These are phyloP conservation scores for Parasarocladium wereldwijsianum DNA, from an alignment of 2,329 filamentous ascomycete genomes.

Conservation along the genomic window DNA sequence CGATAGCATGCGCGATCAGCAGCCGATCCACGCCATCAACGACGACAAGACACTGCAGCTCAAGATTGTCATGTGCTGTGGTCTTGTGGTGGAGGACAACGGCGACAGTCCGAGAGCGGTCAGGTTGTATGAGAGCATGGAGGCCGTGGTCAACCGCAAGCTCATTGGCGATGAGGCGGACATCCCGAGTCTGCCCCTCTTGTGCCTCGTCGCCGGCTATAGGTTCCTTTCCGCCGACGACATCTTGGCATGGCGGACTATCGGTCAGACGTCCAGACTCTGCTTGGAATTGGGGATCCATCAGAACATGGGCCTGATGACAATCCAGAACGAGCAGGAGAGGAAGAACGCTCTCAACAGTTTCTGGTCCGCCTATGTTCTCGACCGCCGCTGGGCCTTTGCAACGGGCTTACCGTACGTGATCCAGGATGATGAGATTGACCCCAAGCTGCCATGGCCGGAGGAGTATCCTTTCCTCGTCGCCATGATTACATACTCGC, in stretches of 20 bases:
- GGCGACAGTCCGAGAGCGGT: constrained; percentile 64
- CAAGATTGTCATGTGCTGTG: constrained; percentile 72
- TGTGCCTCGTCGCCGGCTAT: constrained; percentile 46
- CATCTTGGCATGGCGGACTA: constrained; percentile 70
- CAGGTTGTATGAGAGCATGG: constrained; percentile 63
- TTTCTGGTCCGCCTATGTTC: constrained; percentile 77
- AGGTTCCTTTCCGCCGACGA: constrained; percentile 81
- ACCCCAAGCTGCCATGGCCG: constrained; percentile 64
- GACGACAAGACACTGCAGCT: constrained; percentile 50
- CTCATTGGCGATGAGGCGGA: constrained; percentile 38
- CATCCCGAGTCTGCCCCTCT: constrained; percentile 31
- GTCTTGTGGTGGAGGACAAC: constrained; percentile 61
- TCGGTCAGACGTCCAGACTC: constrained; percentile 67
- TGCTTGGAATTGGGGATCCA: constrained; percentile 77
- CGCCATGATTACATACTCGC: constrained; percentile 74
- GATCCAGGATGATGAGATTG: constrained; percentile 74
- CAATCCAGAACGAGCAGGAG: constrained; percentile 54
- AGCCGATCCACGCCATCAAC: constrained; percentile 22
- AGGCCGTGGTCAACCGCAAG: constrained; percentile 52
- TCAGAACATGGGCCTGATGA: constrained; percentile 56
- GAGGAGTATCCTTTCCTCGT: constrained; percentile 55
- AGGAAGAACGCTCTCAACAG: constrained; percentile 53
- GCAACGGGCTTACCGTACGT: constrained; percentile 80
- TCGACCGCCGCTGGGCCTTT: constrained; percentile 80
- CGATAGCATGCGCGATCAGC: constrained; percentile 30